Evolutionary conservation across 345 rosid species (phyloP).

Genomic region (Gossypium mustelinum): DNA sequence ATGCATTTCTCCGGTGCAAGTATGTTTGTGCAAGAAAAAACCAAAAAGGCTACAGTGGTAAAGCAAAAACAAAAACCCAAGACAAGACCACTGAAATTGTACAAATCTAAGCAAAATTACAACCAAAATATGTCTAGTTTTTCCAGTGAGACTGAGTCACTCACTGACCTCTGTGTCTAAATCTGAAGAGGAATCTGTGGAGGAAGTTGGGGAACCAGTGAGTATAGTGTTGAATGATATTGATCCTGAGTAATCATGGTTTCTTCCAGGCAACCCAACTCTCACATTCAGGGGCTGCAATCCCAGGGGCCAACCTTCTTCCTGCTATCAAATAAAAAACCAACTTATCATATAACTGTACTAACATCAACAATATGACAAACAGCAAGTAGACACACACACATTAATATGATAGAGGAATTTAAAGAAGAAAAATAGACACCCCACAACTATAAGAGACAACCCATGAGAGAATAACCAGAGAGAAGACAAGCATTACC

Average conservation of each 20-base stretch:
- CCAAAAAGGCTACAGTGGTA: background rate
- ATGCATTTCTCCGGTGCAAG: background rate
- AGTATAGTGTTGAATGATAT: slow-evolving; percentile 39
- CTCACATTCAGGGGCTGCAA: slow-evolving; percentile 44
- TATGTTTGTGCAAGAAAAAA: background rate
- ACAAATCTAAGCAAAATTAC: background rate
- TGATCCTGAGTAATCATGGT: slow-evolving; percentile 35
- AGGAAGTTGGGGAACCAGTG: slow-evolving; percentile 36
- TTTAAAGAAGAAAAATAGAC: slow-evolving; percentile 10
- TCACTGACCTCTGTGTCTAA: slow-evolving; percentile 57
- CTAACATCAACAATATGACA: slow-evolving; percentile 16
- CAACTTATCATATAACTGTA: background rate
- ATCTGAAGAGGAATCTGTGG: slow-evolving; percentile 33
- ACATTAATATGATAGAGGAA: slow-evolving; percentile 7
- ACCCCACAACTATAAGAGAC: slow-evolving; percentile 16
- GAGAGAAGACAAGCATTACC: slow-evolving; percentile 17
- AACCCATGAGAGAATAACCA: slow-evolving; percentile 20
- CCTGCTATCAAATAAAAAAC: slow-evolving; percentile 30
- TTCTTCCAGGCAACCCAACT: slow-evolving; percentile 30
- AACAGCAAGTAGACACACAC: slow-evolving; percentile 2
- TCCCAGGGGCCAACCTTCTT: slow-evolving; percentile 55
- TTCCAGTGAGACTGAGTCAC: slow-evolving; percentile 18
- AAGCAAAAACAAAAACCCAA: background rate
- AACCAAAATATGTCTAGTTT: background rate
- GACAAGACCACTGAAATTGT: background rate